Evolutionary conservation across 257 asterid genomes (phyloP).

Genomic region (Fraxinus quadrangulata): DNA sequence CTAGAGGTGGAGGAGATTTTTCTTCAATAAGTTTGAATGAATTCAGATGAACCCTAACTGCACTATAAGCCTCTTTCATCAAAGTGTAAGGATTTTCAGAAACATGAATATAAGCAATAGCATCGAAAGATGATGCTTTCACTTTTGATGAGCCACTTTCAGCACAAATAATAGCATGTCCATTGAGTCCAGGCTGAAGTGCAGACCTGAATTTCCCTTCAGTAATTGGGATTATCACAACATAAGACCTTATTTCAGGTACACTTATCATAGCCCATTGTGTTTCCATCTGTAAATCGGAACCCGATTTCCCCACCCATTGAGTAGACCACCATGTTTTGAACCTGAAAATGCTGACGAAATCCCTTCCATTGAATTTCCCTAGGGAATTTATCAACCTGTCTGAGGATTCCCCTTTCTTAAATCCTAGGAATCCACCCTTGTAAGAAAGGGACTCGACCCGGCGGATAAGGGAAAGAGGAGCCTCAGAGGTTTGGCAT

Average conservation of each 20-base stretch:
- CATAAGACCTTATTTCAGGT: slow-evolving; percentile 30
- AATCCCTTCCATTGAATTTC: slow-evolving; percentile 29
- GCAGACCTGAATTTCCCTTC: slow-evolving; percentile 36
- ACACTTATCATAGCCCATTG: slow-evolving; percentile 33
- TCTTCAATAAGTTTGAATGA: slow-evolving; percentile 39
- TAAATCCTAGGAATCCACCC: slow-evolving; percentile 35
- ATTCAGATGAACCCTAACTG: slow-evolving; percentile 35
- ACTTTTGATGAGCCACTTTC: slow-evolving; percentile 35
- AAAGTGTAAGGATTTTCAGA: slow-evolving; percentile 34
- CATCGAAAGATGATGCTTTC: slow-evolving; percentile 25
- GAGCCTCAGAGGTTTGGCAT: slow-evolving; percentile 22
- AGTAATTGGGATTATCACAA: slow-evolving; percentile 27
- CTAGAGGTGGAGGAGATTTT: slow-evolving; percentile 32
- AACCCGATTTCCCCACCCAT: slow-evolving; percentile 34
- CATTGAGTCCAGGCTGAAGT: slow-evolving; percentile 26
- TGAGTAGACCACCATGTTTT: slow-evolving; percentile 44
- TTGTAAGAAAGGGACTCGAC: slow-evolving; percentile 23
- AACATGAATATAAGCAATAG: slow-evolving; percentile 34
- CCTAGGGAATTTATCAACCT: slow-evolving; percentile 33
- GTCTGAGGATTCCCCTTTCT: slow-evolving; percentile 23
- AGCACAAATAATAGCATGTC: slow-evolving; percentile 26
- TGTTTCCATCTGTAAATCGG: slow-evolving; percentile 38
- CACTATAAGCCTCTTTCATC: slow-evolving; percentile 35
- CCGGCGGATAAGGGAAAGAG: slow-evolving; percentile 25
- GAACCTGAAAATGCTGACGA: slow-evolving; percentile 37